phyloP scores from a whole-genome alignment of 1,284 basidiomycete genomes.

The Cryptococcus maquisensis region DNA sequence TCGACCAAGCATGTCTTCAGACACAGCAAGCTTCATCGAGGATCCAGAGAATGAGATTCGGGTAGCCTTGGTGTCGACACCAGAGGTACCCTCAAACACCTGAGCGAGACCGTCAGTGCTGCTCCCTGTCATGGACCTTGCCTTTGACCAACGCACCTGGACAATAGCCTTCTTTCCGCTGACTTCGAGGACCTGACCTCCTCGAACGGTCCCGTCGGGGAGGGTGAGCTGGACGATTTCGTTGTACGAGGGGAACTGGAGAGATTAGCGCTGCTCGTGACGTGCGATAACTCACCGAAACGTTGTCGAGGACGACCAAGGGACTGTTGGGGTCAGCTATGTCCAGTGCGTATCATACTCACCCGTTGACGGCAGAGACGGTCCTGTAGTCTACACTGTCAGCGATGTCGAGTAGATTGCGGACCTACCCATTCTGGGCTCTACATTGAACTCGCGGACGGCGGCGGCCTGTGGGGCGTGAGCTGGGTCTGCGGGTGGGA shows the following conservation, averaged over 20 bases:
- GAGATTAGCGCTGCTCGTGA: neutral
- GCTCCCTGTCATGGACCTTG: neutral
- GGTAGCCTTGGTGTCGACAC: slow-evolving; percentile 88
- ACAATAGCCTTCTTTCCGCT: slow-evolving; percentile 99
- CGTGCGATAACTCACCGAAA: slow-evolving; percentile 64
- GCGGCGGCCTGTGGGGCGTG: slow-evolving; percentile 42
- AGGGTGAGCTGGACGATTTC: slow-evolving; percentile 96
- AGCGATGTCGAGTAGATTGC: slow-evolving; percentile 11
- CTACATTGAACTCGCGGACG: slow-evolving; percentile 53
- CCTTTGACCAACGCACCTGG: slow-evolving; percentile 52
- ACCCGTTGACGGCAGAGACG: slow-evolving; percentile 95
- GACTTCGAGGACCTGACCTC: slow-evolving; percentile 97
- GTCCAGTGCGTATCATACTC: slow-evolving; percentile 35
- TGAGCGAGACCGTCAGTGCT: slow-evolving; percentile 4
- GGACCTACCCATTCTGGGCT: slow-evolving; percentile 80
- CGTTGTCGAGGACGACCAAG: slow-evolving; percentile 95
- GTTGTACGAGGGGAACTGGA: slow-evolving; percentile 96
- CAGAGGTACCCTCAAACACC: slow-evolving; percentile 97
- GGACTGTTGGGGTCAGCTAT: slow-evolving; percentile 56
- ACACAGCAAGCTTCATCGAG: slow-evolving; percentile 97
- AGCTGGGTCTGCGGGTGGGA: neutral
- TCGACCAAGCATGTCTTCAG: slow-evolving; percentile 98
- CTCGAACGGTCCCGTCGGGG: slow-evolving; percentile 90
- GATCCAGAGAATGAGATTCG: slow-evolving; percentile 98
- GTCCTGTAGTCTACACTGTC: slow-evolving; percentile 77